These are phyloP conservation scores for Psilocybe cyanescens DNA, from an alignment of 768 basidiomycete genomes.

Conservation along the genomic window DNA sequence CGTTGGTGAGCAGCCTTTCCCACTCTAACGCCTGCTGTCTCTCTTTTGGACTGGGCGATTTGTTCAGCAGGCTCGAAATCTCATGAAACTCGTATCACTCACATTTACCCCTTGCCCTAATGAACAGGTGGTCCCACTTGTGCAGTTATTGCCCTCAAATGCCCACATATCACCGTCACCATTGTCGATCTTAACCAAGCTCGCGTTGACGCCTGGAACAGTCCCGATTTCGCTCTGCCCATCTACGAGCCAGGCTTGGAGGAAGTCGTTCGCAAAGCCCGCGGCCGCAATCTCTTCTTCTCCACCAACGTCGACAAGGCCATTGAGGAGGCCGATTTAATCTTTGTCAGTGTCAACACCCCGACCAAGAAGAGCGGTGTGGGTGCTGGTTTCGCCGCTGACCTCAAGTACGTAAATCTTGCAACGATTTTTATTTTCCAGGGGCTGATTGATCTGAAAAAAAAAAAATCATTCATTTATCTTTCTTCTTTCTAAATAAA, in stretches of 20 bases:
- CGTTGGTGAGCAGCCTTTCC: slow-evolving; percentile 66
- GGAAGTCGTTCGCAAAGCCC: slow-evolving; percentile 84
- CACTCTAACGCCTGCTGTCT: slow-evolving; percentile 2
- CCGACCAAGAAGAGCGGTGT: slow-evolving; percentile 99
- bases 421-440: slow-evolving; percentile 15
- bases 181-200: slow-evolving; percentile 97
- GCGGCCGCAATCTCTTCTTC: slow-evolving; percentile 97
- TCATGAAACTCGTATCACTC: slow-evolving; percentile 6
- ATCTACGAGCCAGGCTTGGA: slow-evolving; percentile 98
- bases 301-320: slow-evolving; percentile 92
- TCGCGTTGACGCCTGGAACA: slow-evolving; percentile 98
- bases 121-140: slow-evolving; percentile 88
- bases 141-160: slow-evolving; percentile 92
- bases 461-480: slow-evolving; percentile 1
- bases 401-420: slow-evolving; percentile 80
- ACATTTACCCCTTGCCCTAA: slow-evolving; percentile 16
- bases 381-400: slow-evolving; percentile 97
- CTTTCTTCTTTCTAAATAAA: slow-evolving; percentile 32
- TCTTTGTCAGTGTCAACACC: slow-evolving; percentile 98
- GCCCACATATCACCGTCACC: slow-evolving; percentile 91
- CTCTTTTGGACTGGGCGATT: slow-evolving; percentile 4
- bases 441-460: slow-evolving; percentile 14
- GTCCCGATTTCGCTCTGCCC: slow-evolving; percentile 78
- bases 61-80: slow-evolving; percentile 9
- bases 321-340: slow-evolving; percentile 94